Evolutionary conservation across 108 stramenopile genomes (phyloP), one percentile per base, ranked within the genome.

Genomic region (Discostella stelligeroides): DNA sequence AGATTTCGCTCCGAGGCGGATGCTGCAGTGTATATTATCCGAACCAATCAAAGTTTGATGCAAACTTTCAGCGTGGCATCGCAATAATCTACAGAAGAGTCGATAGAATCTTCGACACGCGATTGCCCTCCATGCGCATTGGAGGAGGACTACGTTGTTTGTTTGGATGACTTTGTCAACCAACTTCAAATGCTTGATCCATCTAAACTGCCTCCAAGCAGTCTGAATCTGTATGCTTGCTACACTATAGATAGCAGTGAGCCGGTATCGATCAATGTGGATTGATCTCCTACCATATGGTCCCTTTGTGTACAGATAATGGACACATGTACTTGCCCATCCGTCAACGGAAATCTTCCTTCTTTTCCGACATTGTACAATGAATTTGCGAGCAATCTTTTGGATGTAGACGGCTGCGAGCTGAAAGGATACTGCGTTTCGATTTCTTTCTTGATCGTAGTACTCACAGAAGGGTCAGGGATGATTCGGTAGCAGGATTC

Each of bases 261-360:
- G 28, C 15, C 45, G 57, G 5, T 53, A 59, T 13, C 24, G 48
- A 4, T 20, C 39, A 9, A 37, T 28, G n/a, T 20, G 12, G 25
- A 21, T 20, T 18, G 54, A 37, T 21, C 18, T 73, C 49, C 17
- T 65, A 20, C 64, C 73, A 40, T 73, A 73, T 4, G 73, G 73
- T 0, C 64, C 64, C 40, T 57, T 62, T 40, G 25, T 60, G 34
- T 47, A 49, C 11, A 73, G 73, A 57, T 73, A 73, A 30, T 73
- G 73, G 17, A 73, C 73, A 49, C 73, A 73, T 40, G 17, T 0
- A 24, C 13, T n/a, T 1, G 37, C 42, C 73, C 64, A 65, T 40
- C 49, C 9, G 4, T 66, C 73, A 1, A 43, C 10, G 13, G 73
- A 45, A 27, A 28, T 18, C 14, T 49, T 50, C 8, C 45, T 66